Base-by-base conservation (phyloP, 768 basidiomycete genomes). In the Jaapia argillacea region DNA sequence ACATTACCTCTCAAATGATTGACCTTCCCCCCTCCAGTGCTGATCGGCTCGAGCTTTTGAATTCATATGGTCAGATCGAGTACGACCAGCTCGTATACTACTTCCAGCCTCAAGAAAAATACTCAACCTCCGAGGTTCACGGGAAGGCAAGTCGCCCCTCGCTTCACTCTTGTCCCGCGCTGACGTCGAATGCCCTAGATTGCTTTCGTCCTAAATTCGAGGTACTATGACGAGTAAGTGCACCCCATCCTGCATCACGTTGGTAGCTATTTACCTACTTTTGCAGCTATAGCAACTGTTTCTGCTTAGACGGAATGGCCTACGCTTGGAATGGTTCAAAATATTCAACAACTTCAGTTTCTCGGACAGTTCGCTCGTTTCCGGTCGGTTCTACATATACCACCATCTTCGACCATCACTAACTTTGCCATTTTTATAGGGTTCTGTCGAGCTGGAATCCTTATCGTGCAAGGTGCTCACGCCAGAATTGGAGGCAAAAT, bases 71-170 rank as follows among this genome's bases (percentile, higher is more conserved):
- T 5, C 44, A 53, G 10, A 40, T 54, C 13, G 44, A 54, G 16
- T 54, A 33, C 28, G 49, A 51, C n/a, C 43, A 49, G 10, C 48
- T 50, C 21, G 14, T 18, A n/a, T 45, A 49, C 24, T 50, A 50
- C 27, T 48, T 50, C 24, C 14, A 50, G 14, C 37, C 13, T 20
- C 42, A 16, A 2, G 48, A 44, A 16, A 16, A 33, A 24, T 50
- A 40, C 18, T 28, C 43, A 14, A 44, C 24, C 6, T 1, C 4
- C 7, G 14, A 39, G 4, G 10, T 22, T 2, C 20, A 12, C 7
- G 27, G 37, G 12, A 22, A 27, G 13, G 47, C 41, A 18, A 12
- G 37, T 25, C 18, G n/a, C 25, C 12, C 2, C 24, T 33, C 10
- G 22, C 7, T 10, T 7, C 10, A 7, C 21, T 7, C 7, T 6